Percentiles rank a stretch among this genome's conserved stretches.
Evolutionary conservation across 768 basidiomycete genomes (phyloP).

Genomic region (Tricholoma furcatifolium): DNA sequence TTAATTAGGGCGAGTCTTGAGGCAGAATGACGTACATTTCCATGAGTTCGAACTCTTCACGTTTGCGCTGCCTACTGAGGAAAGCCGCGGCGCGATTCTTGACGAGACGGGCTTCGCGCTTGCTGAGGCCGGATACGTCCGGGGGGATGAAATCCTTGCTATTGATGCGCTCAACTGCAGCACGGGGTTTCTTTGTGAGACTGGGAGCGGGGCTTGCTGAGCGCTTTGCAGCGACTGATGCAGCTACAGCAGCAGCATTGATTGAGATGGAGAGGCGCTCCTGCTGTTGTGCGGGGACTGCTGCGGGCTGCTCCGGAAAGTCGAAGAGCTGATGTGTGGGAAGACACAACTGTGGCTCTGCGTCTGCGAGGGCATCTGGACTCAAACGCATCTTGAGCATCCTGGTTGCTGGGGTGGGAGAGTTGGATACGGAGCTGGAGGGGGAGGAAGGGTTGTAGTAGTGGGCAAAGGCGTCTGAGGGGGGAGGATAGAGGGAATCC

Average conservation of each 20-base stretch:
- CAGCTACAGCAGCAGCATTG: constrained; percentile 25
- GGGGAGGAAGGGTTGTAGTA: constrained; percentile 51
- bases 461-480: constrained; percentile 46
- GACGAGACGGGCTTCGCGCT: constrained; percentile 87
- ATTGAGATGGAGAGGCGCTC: constrained; percentile 34
- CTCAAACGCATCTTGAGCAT: constrained; percentile 53
- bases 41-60: constrained; percentile 91
- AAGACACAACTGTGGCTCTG: constrained; percentile 51
- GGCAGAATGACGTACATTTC: constrained; percentile 65
- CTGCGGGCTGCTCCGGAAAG: constrained; percentile 40
- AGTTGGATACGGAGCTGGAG: constrained; percentile 42
- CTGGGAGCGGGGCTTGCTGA: constrained; percentile 41
- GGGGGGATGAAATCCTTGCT: constrained; percentile 88
- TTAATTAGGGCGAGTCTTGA: constrained; percentile 6
- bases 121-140: constrained; percentile 83
- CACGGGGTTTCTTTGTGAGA: constrained; percentile 40
- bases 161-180: constrained; percentile 48
- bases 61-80: constrained; percentile 86
- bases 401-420: constrained; percentile 41
- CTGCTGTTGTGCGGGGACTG: constrained; percentile 31
- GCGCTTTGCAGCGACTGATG: constrained; percentile 38
- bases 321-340: constrained; percentile 77
- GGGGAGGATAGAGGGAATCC: constrained; percentile 42
- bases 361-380: constrained; percentile 40
- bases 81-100: constrained; percentile 94